Percentiles rank a stretch among this genome's conserved stretches.
Conservation (phyloP, 2,329 filamentous ascomycete genomes). For the Geosmithia putterillii region DNA sequence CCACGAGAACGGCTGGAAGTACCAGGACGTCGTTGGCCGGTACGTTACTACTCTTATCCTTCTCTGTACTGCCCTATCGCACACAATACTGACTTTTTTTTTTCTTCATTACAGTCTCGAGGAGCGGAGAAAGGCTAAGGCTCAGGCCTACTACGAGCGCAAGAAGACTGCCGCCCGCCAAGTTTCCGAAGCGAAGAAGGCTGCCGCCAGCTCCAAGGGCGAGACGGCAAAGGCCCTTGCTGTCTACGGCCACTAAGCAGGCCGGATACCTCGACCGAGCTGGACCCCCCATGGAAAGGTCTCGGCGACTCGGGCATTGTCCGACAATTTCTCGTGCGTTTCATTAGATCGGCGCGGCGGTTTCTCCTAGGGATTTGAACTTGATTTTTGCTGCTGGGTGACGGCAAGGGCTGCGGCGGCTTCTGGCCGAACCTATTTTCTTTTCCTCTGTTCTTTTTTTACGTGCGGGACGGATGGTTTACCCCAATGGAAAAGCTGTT, state of each 20-base stretch:
- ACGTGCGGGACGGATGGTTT: constrained; percentile 1
- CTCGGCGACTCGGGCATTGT: constrained; percentile 18
- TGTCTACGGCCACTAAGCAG: constrained; percentile 74
- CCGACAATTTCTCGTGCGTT: constrained; percentile 35
- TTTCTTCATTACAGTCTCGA: constrained; percentile 87
- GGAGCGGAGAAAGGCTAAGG: constrained; percentile 99
- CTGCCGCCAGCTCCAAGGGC: constrained; percentile 71
- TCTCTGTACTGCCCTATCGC: background rate
- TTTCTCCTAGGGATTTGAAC: constrained; percentile 29
- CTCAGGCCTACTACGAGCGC: constrained; percentile 98
- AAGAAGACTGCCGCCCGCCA: constrained; percentile 95
- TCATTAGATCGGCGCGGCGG: constrained; percentile 43
- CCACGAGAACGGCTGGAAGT: constrained; percentile 99
- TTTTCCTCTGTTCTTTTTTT: background rate
- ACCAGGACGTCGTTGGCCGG: constrained; percentile 98
- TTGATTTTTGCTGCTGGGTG: constrained; percentile 24
- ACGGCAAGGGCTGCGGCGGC: constrained; percentile 2
- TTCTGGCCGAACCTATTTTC: background rate
- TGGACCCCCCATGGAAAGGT: constrained; percentile 15
- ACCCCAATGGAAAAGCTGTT: background rate
- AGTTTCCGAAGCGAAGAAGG: constrained; percentile 87
- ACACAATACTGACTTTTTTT: constrained; percentile 5
- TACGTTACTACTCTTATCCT: constrained; percentile 38
- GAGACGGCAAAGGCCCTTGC: constrained; percentile 84
- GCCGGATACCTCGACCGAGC: constrained; percentile 16